These are phyloP conservation scores for Aspergillus campestris DNA, from an alignment of 495 filamentous ascomycete species.

Conservation along the genomic window DNA sequence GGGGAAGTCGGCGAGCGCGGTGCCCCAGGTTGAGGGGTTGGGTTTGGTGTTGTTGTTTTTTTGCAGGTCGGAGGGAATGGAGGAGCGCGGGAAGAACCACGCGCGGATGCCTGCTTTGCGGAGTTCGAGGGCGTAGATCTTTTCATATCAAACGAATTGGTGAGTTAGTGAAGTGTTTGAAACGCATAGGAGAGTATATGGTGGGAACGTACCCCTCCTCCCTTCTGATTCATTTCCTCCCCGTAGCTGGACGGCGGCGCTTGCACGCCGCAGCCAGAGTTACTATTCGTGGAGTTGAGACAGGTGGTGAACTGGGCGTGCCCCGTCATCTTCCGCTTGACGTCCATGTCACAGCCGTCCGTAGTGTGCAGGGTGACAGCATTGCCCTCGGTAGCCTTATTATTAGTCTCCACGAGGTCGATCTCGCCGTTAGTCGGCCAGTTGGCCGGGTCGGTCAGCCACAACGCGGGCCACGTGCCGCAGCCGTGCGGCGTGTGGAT, in stretches of 20 bases:
- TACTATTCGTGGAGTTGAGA: slow-evolving; percentile 25
- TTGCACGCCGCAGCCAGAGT: slow-evolving; percentile 39
- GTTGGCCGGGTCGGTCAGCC: slow-evolving; percentile 50
- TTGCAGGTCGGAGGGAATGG: slow-evolving; percentile 31
- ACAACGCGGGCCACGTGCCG: slow-evolving; percentile 52
- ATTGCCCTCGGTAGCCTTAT: slow-evolving; percentile 37
- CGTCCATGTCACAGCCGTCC: slow-evolving; percentile 36
- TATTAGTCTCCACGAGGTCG: slow-evolving; percentile 40
- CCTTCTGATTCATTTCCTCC: slow-evolving; percentile 31
- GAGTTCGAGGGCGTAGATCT: slow-evolving; percentile 40
- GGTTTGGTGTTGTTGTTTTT: slow-evolving; percentile 15
- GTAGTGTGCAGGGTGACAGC: slow-evolving; percentile 39
- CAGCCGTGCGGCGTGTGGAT: slow-evolving; percentile 42
- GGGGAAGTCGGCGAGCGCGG: slow-evolving; percentile 43
- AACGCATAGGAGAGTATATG: background rate
- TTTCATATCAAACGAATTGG: no score
- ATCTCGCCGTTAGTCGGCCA: slow-evolving; percentile 52
- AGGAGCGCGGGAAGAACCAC: slow-evolving; percentile 40
- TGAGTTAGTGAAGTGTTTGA: background rate
- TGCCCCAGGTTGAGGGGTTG: slow-evolving; percentile 40
- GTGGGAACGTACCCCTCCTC: slow-evolving; percentile 33
- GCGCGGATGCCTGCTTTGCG: slow-evolving; percentile 38
- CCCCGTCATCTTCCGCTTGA: slow-evolving; percentile 36
- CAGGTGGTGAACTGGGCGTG: slow-evolving; percentile 21
- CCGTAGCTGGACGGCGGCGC: slow-evolving; percentile 31